Conservation (phyloP, 768 basidiomycete genomes). For the Artomyces pyxidatus region DNA sequence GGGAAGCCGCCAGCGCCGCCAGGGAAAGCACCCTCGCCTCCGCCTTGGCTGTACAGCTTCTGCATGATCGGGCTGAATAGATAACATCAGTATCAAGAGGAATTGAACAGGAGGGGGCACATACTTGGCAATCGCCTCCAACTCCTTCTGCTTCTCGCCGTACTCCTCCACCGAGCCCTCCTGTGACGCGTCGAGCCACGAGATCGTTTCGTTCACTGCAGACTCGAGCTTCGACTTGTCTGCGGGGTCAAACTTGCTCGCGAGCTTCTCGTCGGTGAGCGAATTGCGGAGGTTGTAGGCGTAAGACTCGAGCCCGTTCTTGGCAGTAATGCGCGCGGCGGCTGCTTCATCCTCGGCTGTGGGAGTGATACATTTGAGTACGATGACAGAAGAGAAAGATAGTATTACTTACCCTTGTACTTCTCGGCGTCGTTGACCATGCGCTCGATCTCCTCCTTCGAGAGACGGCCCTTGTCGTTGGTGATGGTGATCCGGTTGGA, state of each 20-base stretch:
- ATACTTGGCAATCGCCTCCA: slow-evolving; percentile 72
- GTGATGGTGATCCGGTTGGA: slow-evolving; percentile 91
- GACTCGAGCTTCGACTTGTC: slow-evolving; percentile 82
- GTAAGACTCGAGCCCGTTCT: slow-evolving; percentile 93
- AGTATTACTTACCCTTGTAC: slow-evolving; percentile 59
- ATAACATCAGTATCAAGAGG: background rate
- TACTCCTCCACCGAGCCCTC: slow-evolving; percentile 94
- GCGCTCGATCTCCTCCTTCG: slow-evolving; percentile 96
- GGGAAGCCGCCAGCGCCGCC: slow-evolving; percentile 65
- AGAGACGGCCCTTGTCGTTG: slow-evolving; percentile 94
- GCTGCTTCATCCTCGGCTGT: slow-evolving; percentile 82
- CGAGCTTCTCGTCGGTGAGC: slow-evolving; percentile 74
- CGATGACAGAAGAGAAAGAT: background rate
- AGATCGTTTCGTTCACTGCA: slow-evolving; percentile 76
- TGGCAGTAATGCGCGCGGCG: slow-evolving; percentile 71
- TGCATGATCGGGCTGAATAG: slow-evolving; percentile 46
- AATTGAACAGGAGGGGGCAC: slow-evolving; percentile 5
- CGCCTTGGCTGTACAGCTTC: slow-evolving; percentile 51
- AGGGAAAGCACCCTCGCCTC: slow-evolving; percentile 31
- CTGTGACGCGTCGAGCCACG: slow-evolving; percentile 80
- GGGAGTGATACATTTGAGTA: slow-evolving; percentile 11
- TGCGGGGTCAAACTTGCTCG: slow-evolving; percentile 76
- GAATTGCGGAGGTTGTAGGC: slow-evolving; percentile 94
- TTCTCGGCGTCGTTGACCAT: slow-evolving; percentile 95
- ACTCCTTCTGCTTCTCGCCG: slow-evolving; percentile 86